Evolutionary conservation across 2,329 filamentous ascomycete species (phyloP).

Genomic region (Thielaviopsis musarum): DNA sequence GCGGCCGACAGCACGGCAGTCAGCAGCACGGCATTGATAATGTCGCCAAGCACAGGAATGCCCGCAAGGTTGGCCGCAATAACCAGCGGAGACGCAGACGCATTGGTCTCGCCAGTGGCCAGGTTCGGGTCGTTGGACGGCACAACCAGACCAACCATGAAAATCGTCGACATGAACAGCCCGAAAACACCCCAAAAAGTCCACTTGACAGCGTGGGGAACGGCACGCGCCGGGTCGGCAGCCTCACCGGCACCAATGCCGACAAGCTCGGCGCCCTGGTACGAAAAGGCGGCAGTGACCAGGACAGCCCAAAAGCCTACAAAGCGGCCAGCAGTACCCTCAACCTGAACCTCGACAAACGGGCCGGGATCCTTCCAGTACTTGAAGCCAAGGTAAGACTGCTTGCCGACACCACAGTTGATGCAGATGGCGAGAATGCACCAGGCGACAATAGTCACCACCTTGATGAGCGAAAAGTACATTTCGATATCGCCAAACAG

Average conservation of each 20-base stretch:
- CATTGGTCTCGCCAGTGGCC: conserved; percentile 33
- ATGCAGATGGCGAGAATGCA: conserved; percentile 62
- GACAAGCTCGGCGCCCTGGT: conserved; percentile 59
- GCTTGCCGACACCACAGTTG: conserved; percentile 50
- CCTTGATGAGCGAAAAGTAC: conserved; percentile 63
- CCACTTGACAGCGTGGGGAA: conserved; percentile 55
- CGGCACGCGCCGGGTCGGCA: conserved; percentile 51
- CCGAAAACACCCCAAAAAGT: conserved; percentile 60
- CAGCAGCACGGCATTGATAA: conserved; percentile 64
- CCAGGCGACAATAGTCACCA: conserved; percentile 57
- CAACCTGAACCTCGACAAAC: conserved; percentile 43
- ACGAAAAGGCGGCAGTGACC: conserved; percentile 52
- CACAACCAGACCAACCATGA: conserved; percentile 57
- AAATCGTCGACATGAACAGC: conserved; percentile 47
- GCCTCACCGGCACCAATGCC: conserved; percentile 67
- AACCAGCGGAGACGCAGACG: conserved; percentile 48
- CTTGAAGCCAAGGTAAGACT: conserved; percentile 58
- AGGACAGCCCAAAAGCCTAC: conserved; percentile 54
- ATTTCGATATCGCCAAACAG: conserved; percentile 67
- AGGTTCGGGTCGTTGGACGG: conserved; percentile 43
- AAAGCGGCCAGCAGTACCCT: conserved; percentile 40
- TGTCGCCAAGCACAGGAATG: conserved; percentile 43
- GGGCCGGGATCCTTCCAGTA: conserved; percentile 55
- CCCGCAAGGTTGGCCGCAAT: conserved; percentile 44
- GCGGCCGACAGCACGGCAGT: conserved; percentile 65